Evolutionary conservation across 768 basidiomycete genomes (phyloP).

Genomic region (Leccinum subtestaceum): DNA sequence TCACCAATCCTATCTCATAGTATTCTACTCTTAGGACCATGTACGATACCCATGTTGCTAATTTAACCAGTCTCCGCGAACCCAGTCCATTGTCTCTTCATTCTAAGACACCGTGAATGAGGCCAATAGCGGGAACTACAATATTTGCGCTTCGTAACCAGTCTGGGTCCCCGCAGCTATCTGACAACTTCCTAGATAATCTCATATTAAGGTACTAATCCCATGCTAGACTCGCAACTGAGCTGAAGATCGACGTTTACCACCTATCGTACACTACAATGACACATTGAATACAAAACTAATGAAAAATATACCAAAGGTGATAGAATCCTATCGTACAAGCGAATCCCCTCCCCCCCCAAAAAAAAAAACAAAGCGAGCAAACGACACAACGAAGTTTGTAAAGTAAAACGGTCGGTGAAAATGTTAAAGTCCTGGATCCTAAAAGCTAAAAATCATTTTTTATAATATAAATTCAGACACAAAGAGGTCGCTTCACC

Average conservation of each 20-base stretch:
- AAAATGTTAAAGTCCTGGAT: not conserved
- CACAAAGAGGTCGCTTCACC: conserved; percentile 19
- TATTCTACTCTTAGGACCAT: not conserved
- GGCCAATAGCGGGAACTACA: not conserved
- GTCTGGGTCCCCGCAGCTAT: not conserved
- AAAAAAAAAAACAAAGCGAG: not conserved
- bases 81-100: conserved; percentile 17
- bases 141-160: not conserved
- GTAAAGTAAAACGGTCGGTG: not conserved
- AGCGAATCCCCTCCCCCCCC: not conserved
- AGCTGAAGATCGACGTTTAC: not conserved
- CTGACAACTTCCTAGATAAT: not conserved
- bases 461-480: conserved; percentile 4
- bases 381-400: not conserved
- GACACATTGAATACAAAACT: not conserved
- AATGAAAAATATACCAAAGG: not conserved
- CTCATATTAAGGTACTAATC: not conserved
- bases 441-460: not conserved
- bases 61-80: conserved; percentile 22
- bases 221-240: not conserved
- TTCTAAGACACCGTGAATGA: not conserved
- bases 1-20: not conserved
- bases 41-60: conserved; percentile 12
- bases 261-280: not conserved
- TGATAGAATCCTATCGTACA: not conserved